A percentile compares a stretch with the other conserved stretches of the same genome.
Conservation (phyloP, 1,284 basidiomycete genomes). For the Fomitopsis schrenkii region DNA sequence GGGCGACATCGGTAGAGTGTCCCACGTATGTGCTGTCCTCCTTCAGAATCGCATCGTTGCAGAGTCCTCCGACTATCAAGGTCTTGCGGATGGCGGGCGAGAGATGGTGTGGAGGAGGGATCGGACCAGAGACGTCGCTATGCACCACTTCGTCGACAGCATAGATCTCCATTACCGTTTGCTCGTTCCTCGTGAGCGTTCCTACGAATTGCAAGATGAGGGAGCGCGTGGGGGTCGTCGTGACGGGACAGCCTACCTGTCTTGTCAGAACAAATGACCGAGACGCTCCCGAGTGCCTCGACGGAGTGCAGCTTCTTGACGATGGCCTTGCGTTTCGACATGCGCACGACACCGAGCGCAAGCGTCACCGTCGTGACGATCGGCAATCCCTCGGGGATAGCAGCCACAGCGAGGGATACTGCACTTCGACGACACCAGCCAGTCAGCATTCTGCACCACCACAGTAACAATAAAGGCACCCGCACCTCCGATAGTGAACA, state of each 20-base stretch:
- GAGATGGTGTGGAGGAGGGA: conserved; percentile 26
- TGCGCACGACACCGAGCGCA: conserved; percentile 89
- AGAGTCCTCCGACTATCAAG: conserved; percentile 65
- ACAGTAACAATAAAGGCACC: not conserved
- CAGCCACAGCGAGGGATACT: conserved; percentile 96
- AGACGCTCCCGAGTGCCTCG: conserved; percentile 91
- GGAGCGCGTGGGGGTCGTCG: not conserved
- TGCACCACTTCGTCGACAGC: conserved; percentile 78
- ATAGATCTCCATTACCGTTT: conserved; percentile 89
- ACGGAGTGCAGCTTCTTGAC: conserved; percentile 97
- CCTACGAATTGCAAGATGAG: conserved; percentile 39
- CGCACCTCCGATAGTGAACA: conserved; percentile 97
- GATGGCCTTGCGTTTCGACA: conserved; percentile 93
- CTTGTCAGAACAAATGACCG: conserved; percentile 97
- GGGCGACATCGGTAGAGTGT: conserved; percentile 91
- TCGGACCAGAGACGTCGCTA: conserved; percentile 48
- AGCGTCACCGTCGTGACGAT: conserved; percentile 98
- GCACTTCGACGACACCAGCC: conserved; percentile 20
- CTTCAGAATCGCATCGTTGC: conserved; percentile 70
- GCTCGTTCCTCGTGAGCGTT: conserved; percentile 95
- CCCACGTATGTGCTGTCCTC: conserved; percentile 79
- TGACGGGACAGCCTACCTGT: conserved; percentile 53
- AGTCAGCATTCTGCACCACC: conserved; percentile 9
- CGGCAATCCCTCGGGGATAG: conserved; percentile 95
- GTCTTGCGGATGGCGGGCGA: conserved; percentile 60